Conservation (phyloP, 495 filamentous ascomycete species). For the Elaphomyces granulatus region DNA sequence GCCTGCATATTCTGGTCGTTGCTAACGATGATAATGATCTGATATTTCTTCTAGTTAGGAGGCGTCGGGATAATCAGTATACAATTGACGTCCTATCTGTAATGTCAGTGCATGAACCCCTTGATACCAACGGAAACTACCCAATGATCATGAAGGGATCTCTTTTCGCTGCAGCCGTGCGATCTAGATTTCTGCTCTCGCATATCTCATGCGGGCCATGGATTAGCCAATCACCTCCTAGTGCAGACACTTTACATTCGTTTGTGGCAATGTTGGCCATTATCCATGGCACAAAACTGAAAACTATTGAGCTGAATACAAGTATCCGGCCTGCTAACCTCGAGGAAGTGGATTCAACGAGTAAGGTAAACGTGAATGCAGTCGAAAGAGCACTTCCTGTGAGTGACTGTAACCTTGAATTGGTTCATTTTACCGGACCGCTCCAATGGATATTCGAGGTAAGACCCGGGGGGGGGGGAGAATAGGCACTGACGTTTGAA, state of each 20-base stretch:
- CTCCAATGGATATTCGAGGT: constrained; percentile 23
- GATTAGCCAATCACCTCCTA: constrained; percentile 11
- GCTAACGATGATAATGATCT: constrained; percentile 32
- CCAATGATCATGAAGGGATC: constrained; percentile 13
- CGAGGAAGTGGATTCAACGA: too few species aligned
- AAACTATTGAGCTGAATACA: constrained; percentile 17
- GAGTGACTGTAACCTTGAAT: not conserved
- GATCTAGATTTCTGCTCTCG: constrained; percentile 10
- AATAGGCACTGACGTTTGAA: too few species aligned
- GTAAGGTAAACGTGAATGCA: too few species aligned
- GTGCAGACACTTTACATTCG: too few species aligned
- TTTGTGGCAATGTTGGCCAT: constrained; percentile 15
- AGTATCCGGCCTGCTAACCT: too few species aligned
- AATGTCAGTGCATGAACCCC: constrained; percentile 11
- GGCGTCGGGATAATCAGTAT: constrained; percentile 6
- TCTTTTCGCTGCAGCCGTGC: constrained; percentile 17
- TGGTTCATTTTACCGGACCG: constrained; percentile 20
- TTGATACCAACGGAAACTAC: constrained; percentile 6
- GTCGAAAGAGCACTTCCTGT: not conserved
- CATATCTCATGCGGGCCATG: constrained; percentile 28
- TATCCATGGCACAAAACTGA: constrained; percentile 18
- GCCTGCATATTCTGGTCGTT: constrained; percentile 21
- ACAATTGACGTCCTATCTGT: constrained; percentile 15
- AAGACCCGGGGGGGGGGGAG: too few species aligned
- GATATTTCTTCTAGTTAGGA: constrained; percentile 15